Base-by-base conservation (phyloP, 2,329 filamentous ascomycete genomes). In the Simplicillium sp. region DNA sequence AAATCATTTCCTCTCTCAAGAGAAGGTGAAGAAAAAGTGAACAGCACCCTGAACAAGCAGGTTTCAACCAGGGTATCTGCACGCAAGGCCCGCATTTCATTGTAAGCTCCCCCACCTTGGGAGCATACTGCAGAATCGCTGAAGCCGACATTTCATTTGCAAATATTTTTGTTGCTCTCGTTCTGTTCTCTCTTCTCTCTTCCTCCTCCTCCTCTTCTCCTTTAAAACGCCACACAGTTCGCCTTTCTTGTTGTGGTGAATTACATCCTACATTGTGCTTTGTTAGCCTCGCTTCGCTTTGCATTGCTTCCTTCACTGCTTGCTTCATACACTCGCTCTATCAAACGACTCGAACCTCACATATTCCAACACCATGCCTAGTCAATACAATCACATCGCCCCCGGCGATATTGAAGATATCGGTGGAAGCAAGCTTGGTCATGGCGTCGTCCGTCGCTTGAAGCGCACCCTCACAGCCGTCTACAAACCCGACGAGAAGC, bases 391-490 rank as follows among this genome's bases (percentile, higher is more conserved):
- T 4, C 31, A 13, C 9, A 25, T 25, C 20, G 34, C 33, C 13
- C 54, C 64, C 37, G 62, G 61, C 34, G 42, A 50, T 25, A 58
- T 66, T 25, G 39, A 60, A 31, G 58, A 66, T 34, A 66, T 66
- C 37, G 63, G 62, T 11, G 63, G 62, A 12, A 57, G 59, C 42
- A 42, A 41, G 14, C 54, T 66, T 57, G 46, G 50, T 33, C 44
- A 47, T 31, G 42, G 52, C 16, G 46, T 65, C 20, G 47, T 46
- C 28, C 41, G 55, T 25, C 49, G 54, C 18, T 47, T 65, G 20
- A 44, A 48, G 12, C 41, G 50, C 3, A 46, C 49, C 9, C 51
- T 65, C 13, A 46, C 41, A 25, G 40, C 48, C 13, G 40, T 48
- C 3, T 54, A 53, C 40, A 47, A 54, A 15, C 41, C 47, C 2